Percentiles rank a stretch among this genome's conserved stretches.
Conservation (phyloP, 192 early-diverging fungal species). For the Entrophospora sp. region DNA sequence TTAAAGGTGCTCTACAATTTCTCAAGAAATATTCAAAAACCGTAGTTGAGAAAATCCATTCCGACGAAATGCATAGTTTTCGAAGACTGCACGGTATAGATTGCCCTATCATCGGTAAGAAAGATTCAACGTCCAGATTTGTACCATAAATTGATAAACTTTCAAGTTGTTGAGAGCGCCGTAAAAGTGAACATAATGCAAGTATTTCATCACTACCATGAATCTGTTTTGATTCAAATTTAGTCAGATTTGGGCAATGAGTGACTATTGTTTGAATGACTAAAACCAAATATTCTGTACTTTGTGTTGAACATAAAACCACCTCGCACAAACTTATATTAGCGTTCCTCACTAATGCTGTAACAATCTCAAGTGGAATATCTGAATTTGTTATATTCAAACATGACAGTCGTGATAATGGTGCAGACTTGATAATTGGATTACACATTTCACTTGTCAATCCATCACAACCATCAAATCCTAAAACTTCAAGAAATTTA, state of each 20-base stretch:
- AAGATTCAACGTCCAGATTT: background rate
- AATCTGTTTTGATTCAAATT: conserved; percentile 9
- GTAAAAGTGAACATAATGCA: background rate
- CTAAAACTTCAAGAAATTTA: conserved; percentile 1
- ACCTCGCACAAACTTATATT: background rate
- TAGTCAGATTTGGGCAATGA: background rate
- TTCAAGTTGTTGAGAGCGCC: conserved; percentile 1
- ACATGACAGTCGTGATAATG: background rate
- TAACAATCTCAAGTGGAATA: conserved; percentile 1
- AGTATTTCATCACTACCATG: background rate
- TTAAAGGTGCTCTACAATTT: conserved; percentile 8
- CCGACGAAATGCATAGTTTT: background rate
- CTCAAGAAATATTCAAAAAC: conserved; percentile 3
- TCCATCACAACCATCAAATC: conserved; percentile 12
- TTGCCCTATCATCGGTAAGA: conserved; percentile 2
- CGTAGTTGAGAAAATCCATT: background rate
- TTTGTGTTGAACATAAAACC: background rate
- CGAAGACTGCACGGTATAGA: conserved; percentile 5
- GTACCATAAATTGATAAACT: background rate
- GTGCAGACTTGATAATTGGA: background rate
- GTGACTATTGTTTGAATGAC: background rate
- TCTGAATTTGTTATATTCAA: conserved; percentile 6
- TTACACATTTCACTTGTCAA: background rate
- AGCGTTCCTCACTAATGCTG: background rate
- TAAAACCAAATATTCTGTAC: background rate